phyloP scores from a whole-genome alignment of 805 yeast genomes.

The Deakozyma indianensis region DNA sequence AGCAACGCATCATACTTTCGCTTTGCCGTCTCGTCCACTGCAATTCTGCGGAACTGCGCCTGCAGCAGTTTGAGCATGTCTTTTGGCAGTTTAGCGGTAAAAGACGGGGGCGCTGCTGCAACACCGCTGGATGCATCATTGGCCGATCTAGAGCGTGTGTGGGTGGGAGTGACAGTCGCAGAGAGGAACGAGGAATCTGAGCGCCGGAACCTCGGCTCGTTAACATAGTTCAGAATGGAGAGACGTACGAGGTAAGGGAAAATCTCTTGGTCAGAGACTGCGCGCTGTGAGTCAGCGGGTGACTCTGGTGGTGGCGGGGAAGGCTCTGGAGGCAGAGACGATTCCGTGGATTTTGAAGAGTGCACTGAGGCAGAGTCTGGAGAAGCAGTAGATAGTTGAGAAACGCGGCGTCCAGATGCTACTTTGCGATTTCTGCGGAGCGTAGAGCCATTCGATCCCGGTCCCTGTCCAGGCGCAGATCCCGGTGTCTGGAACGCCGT shows the following conservation, averaged over 20 bases:
- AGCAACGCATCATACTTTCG: slow-evolving; percentile 30
- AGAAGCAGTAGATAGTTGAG: background rate
- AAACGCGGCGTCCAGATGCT: background rate
- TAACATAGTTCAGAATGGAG: slow-evolving; percentile 42
- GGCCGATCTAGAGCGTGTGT: background rate
- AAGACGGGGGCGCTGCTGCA: slow-evolving; percentile 10
- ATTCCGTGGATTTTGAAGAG: background rate
- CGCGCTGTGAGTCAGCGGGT: background rate
- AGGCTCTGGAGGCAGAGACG: background rate
- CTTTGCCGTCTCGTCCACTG: slow-evolving; percentile 18
- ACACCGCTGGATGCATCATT: background rate
- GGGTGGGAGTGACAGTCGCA: background rate
- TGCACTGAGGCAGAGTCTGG: background rate
- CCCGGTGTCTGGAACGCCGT: too few species aligned
- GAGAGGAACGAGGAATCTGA: background rate
- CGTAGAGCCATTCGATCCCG: background rate
- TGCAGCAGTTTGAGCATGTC: slow-evolving; percentile 18
- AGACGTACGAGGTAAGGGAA: slow-evolving; percentile 42
- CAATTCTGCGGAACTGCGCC: slow-evolving; percentile 20
- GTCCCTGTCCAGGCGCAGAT: too few species aligned
- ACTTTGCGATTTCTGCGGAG: background rate
- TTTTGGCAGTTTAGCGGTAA: slow-evolving; percentile 15
- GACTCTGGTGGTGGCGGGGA: background rate
- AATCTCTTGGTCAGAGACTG: slow-evolving; percentile 13
- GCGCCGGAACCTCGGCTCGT: slow-evolving; percentile 41